Evolutionary conservation across 2,329 filamentous ascomycete genomes (phyloP), one percentile per base, ranked within the genome.

Genomic region (Aulographum hederae): DNA sequence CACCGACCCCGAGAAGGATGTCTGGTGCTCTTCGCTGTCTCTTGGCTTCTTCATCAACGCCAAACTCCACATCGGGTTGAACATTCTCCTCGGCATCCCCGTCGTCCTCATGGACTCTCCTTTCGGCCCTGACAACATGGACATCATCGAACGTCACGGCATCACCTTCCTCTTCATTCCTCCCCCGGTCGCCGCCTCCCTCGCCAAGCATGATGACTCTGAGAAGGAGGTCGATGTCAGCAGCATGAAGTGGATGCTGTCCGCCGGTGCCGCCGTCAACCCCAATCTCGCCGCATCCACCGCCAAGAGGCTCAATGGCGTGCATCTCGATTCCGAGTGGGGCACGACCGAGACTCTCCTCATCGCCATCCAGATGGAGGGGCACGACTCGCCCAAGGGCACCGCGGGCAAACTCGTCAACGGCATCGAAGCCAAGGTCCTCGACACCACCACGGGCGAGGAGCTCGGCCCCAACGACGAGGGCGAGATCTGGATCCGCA

Each of bases 41-140:
- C 37, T 46, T 8, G 44, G 41, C 3, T 46, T 44, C 28, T 43
- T 43, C 30, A 46, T 46, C 35, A 46, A 46, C 31, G 39, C 44
- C 10, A 47, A 46, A 28, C 38, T 46, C 13, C 34, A 40, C 32
- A 43, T 47, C 26, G 39, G 39, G 2, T 33, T 46, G 6, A 47
- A 47, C 33, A 41, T 47, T 28, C 29, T 44, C 2, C 35, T 46
- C 12, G 43, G 44, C 8, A 45, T 46, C 19, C 44, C 43, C 6
- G 44, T 46, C n/a, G 34, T 46, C 6, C 33, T 46, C 5, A 40
- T 42, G 34, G 15, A 36, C 6, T 28, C 32, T 6, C 25, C 34
- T 21, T 36, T 46, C 19, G 39, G 42, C 26, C 36, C 39, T 27
- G 32, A 32, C 11, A 38, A 34, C 2, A 33, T 44, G 15, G 32